Evolutionary conservation across 495 filamentous ascomycete genomes (phyloP).

Genomic region (Trichoderma parareesei): DNA sequence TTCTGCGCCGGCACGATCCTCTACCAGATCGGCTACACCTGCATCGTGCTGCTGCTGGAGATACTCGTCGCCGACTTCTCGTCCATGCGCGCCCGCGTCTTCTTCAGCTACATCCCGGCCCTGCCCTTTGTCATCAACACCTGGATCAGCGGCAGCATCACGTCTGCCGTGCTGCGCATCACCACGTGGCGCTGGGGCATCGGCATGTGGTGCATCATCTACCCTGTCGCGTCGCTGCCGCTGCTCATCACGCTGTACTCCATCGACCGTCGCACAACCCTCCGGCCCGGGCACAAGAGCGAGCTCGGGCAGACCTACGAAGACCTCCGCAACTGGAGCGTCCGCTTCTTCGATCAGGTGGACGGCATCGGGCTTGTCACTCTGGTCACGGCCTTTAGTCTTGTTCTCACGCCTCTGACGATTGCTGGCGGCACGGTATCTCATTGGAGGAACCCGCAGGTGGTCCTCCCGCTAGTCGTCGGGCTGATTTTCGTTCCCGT

Average conservation of each 20-base stretch:
- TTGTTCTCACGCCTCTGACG: constrained; percentile 58
- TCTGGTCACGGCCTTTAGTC: constrained; percentile 46
- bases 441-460: constrained; percentile 42
- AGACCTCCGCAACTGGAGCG: constrained; percentile 21
- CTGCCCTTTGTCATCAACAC: constrained; percentile 57
- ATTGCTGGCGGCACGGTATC: constrained; percentile 39
- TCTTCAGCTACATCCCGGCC: constrained; percentile 50
- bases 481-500: constrained; percentile 46
- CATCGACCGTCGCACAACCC: constrained; percentile 32
- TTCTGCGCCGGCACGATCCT: constrained; percentile 41
- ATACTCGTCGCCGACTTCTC: constrained; percentile 61
- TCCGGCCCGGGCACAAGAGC: constrained; percentile 36
- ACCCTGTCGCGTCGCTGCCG: constrained; percentile 45
- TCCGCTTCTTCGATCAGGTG: constrained; percentile 50
- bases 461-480: constrained; percentile 50
- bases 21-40: constrained; percentile 40
- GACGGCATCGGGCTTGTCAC: constrained; percentile 50
- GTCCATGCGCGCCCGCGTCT: constrained; percentile 52
- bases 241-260: constrained; percentile 41
- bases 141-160: constrained; percentile 39
- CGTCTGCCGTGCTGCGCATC: constrained; percentile 32
- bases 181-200: constrained; percentile 56
- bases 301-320: constrained; percentile 18
- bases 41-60: constrained; percentile 49
- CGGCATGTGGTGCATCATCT: constrained; percentile 50